A percentile compares a stretch with the other conserved stretches of the same genome.
Conservation (phyloP, 768 basidiomycete species). For the Lanmaoa pseudosensibilis region DNA sequence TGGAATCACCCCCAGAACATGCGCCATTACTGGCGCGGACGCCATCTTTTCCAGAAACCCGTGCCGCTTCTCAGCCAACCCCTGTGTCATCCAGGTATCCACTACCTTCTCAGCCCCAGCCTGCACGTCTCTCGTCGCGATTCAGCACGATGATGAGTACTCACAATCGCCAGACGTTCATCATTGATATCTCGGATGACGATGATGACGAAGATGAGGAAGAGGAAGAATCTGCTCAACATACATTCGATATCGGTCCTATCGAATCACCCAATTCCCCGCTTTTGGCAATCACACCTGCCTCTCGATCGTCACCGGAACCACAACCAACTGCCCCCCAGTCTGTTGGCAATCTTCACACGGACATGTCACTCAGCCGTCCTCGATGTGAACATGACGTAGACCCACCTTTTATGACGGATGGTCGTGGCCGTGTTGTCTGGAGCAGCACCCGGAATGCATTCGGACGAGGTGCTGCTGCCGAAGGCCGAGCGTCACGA, state of each 20-base stretch:
- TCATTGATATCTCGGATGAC: slow-evolving; percentile 36
- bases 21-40: not conserved
- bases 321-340: slow-evolving; percentile 1
- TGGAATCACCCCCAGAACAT: slow-evolving; percentile 1
- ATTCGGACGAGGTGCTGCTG: slow-evolving; percentile 15
- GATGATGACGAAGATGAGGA: slow-evolving; percentile 30
- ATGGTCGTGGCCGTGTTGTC: slow-evolving; percentile 63
- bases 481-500: slow-evolving; percentile 24
- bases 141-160: slow-evolving; percentile 28
- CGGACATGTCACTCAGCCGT: slow-evolving; percentile 7
- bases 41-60: slow-evolving; percentile 11
- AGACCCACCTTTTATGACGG: slow-evolving; percentile 59
- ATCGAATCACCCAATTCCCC: slow-evolving; percentile 1
- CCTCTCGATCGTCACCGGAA: not conserved
- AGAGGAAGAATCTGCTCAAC: slow-evolving; percentile 6
- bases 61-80: not conserved
- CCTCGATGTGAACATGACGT: slow-evolving; percentile 33
- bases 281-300: not conserved
- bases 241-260: not conserved
- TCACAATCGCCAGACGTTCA: slow-evolving; percentile 26
- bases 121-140: slow-evolving; percentile 16
- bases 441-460: slow-evolving; percentile 35
- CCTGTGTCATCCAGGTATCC: not conserved
- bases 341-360: not conserved
- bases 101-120: slow-evolving; percentile 3